Evolutionary conservation across 257 asterid genomes (phyloP), one percentile per base, ranked within the genome.

Genomic region (Solanum virginianum): DNA sequence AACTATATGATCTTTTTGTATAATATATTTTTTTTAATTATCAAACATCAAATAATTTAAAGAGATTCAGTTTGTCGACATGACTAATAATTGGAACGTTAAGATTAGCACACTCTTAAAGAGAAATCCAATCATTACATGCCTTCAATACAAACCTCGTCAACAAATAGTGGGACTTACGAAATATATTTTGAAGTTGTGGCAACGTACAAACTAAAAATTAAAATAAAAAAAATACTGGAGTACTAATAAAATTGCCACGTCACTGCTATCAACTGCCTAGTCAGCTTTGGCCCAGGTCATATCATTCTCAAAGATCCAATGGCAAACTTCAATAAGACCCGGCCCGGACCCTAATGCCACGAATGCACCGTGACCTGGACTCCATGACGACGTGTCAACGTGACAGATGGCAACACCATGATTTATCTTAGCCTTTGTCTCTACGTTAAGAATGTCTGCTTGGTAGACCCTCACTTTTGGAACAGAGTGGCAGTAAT

Each of bases 221-320:
- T n/a, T 17, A 8, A 56, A 80, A 80, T 47, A 54, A 63, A 15
- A 53, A 62, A 54, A 86, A 16, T 26, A 80, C 14, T 39, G 47
- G 57, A 69, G 55, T 80, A 2, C 57, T 47, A 80, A 83, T 43
- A 32, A 51, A 36, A 36, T 36, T 36, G 24, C 54, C 26, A 53
- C 55, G 43, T 29, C 74, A 14, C 18, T 20, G 7, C 5, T 66
- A 74, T 88, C 84, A 91, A 88, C 5, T 26, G 29, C 14, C 22
- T 77, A 77, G 60, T 92, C 91, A 18, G 92, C 90, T 29, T 24
- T 85, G 9, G 90, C 85, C 99, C 98, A 96, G 49, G 93, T 93
- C 98, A 96, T 90, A 74, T 96, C 99, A 71, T 96, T 96, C 92
- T 96, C 98, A 87, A 92, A 96, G 47, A 94, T 94, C 99, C 99